These are phyloP conservation scores for Penicillium sp. DNA, from an alignment of 2,329 filamentous ascomycete genomes.

Conservation along the genomic window DNA sequence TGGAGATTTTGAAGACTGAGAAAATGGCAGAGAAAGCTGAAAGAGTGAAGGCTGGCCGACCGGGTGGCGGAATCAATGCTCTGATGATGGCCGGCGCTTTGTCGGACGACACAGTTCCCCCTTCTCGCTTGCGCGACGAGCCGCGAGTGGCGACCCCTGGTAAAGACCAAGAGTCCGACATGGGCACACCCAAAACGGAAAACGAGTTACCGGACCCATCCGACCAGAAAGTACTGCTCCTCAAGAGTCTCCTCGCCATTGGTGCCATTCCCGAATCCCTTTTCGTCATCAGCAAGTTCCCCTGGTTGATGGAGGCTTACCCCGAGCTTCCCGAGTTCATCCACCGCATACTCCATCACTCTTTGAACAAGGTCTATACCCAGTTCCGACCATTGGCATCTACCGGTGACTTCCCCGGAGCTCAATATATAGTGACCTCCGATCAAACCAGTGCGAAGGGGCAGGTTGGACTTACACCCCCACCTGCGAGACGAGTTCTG, in stretches of 20 bases:
- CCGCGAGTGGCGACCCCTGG: conserved; percentile 46
- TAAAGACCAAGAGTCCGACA: conserved; percentile 46
- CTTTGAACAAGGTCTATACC: conserved; percentile 65
- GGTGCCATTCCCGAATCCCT: conserved; percentile 87
- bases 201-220: conserved; percentile 59
- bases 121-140: conserved; percentile 45
- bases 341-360: conserved; percentile 76
- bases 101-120: conserved; percentile 63
- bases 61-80: conserved; percentile 69
- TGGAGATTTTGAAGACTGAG: conserved; percentile 63
- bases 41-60: conserved; percentile 61
- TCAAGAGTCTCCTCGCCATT: conserved; percentile 78
- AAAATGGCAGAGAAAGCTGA: conserved; percentile 69
- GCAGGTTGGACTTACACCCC: conserved; percentile 54
- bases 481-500: conserved; percentile 57
- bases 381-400: conserved; percentile 42
- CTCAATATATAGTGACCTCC: conserved; percentile 43
- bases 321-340: conserved; percentile 72
- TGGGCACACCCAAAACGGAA: conserved; percentile 31
- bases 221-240: conserved; percentile 78
- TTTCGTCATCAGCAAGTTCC: conserved; percentile 83
- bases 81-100: conserved; percentile 78
- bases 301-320: conserved; percentile 80
- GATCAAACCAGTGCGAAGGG: conserved; percentile 66
- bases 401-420: conserved; percentile 39